phyloP scores from a whole-genome alignment of 495 filamentous ascomycete genomes.

The Staphylotrichum tortipilum region DNA sequence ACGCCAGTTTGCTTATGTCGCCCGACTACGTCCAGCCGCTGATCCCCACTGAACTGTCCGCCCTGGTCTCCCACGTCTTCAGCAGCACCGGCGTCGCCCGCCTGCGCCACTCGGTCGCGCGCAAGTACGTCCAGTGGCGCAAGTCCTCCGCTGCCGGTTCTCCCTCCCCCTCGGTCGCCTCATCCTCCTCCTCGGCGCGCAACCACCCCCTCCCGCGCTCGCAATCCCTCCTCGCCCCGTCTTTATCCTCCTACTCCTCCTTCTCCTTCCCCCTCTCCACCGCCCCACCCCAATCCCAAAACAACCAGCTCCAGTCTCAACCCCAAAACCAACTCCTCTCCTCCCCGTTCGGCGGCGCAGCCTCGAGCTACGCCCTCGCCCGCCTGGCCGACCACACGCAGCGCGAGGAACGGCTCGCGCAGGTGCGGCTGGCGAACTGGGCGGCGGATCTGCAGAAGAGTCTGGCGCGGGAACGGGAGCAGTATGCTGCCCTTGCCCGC shows the following conservation, averaged over 20 bases:
- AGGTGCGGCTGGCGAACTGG: conserved; percentile 80
- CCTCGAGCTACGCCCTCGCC: conserved; percentile 59
- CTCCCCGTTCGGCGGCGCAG: no score
- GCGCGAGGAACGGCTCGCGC: conserved; percentile 64
- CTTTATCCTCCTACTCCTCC: neutral
- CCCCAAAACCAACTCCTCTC: neutral
- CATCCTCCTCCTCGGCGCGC: neutral
- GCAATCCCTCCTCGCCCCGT: neutral
- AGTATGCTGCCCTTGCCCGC: conserved; percentile 61
- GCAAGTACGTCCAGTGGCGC: conserved; percentile 73
- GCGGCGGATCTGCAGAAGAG: conserved; percentile 80
- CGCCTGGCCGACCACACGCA: conserved; percentile 62
- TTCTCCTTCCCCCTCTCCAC: neutral
- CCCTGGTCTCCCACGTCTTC: conserved; percentile 67
- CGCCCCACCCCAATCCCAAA: neutral
- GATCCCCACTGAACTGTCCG: conserved; percentile 62
- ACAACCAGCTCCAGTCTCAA: neutral
- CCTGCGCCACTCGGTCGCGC: conserved; percentile 77
- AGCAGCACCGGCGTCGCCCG: conserved; percentile 72
- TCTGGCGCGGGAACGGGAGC: conserved; percentile 67
- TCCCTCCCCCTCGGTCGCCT: conserved; percentile 5
- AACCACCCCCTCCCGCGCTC: neutral
- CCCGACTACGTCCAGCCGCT: conserved; percentile 87
- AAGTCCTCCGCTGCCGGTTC: conserved; percentile 16
- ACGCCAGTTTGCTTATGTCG: conserved; percentile 90